Base-by-base conservation (phyloP, 129 eudicot genomes). In the Ambrosia trifida region DNA sequence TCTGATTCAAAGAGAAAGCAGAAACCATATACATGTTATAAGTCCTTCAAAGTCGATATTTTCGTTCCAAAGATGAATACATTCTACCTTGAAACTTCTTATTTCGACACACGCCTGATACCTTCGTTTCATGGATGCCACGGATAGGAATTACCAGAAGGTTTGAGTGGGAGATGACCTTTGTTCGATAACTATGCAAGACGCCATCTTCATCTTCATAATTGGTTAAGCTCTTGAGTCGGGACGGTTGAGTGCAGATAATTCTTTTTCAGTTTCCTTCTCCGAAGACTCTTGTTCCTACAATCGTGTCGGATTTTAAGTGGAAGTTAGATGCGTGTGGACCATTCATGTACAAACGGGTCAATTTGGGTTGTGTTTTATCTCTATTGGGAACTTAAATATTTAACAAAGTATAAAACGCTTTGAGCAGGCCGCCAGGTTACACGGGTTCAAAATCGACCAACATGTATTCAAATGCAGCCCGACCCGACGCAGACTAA, bases 181-280 rank as follows among this genome's bases (percentile, higher is more conserved):
- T 38, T 53, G 40, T 70, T 13, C 17, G 56, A 16, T 51, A 69
- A 70, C 54, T 20, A 20, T 40, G 47, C 17, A 7, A 56, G 53
- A 70, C 16, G 33, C 31, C n/a, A 30, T 56, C 50, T 66, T 56
- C 30, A 19, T 58, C 52, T 79, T 85, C 76, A 68, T 19, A 73
- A 24, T 17, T 73, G 40, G 14, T 62, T 80, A 11, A 65, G 76
- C 33, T 79, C 82, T 24, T 53, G 69, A 43, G 72, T 69, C 58
- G 52, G 41, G 57, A 79, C 49, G 40, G 77, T 53, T 32, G 78
- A 46, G 43, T 78, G 68, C 14, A 86, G 78, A 84, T 76, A 53
- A 47, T 80, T 87, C 87, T 86, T 92, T 84, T 79, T 79, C 77
- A 86, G 78, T 72, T 87, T 92, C 80, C 98, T 83, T 83, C 96